Conservation (phyloP, 495 filamentous ascomycete genomes). For the Talaromyces adpressus region DNA sequence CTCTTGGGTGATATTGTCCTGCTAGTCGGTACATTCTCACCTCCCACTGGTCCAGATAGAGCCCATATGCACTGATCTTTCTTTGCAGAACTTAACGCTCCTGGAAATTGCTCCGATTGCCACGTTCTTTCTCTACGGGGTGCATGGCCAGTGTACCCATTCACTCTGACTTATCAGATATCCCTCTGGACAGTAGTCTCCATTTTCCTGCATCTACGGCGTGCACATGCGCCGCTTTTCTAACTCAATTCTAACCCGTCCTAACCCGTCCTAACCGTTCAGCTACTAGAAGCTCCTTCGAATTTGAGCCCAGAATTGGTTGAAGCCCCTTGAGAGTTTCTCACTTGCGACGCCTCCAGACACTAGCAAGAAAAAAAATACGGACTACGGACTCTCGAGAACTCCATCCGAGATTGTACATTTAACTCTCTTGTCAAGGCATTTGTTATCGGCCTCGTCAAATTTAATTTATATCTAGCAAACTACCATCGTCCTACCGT, state of each 20-base stretch:
- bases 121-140: not conserved
- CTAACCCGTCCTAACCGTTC: not conserved
- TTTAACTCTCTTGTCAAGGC: not conserved
- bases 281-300: not conserved
- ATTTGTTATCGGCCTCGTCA: not conserved
- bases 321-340: not conserved
- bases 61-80: not conserved
- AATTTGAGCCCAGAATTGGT: not conserved
- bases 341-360: not conserved
- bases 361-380: not conserved
- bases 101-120: not conserved
- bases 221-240: not conserved
- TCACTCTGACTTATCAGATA: not conserved
- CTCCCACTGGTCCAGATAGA: too few species aligned
- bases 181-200: not conserved
- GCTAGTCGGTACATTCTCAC: not conserved
- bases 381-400: not conserved
- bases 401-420: not conserved
- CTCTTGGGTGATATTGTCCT: not conserved
- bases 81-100: not conserved
- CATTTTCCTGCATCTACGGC: not conserved
- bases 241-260: not conserved
- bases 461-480: not conserved
- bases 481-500: not conserved
- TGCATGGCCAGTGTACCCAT: not conserved